Conservation (phyloP, 352 stramenopile genomes). For the Phytopythium delawarense region DNA sequence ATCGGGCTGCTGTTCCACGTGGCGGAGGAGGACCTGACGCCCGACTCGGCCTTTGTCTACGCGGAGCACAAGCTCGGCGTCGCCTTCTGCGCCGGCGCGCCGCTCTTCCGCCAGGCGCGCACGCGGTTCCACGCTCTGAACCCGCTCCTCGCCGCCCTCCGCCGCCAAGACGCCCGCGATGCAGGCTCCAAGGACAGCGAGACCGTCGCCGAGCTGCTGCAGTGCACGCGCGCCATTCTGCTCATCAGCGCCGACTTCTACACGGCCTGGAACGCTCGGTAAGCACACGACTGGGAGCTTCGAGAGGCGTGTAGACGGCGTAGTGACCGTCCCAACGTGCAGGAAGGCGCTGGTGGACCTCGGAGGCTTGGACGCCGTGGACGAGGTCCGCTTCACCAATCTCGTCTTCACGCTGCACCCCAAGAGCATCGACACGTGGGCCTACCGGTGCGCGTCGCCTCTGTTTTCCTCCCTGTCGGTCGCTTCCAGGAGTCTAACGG, state of each 20-base stretch:
- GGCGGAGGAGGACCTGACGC: constrained; percentile 35
- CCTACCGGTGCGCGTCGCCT: constrained; percentile 44
- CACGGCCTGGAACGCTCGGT: constrained; percentile 82
- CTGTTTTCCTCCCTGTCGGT: background rate
- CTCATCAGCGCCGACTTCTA: constrained; percentile 82
- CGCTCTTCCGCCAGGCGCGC: constrained; percentile 52
- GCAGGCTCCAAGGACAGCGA: constrained; percentile 4
- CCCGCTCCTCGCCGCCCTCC: constrained; percentile 10
- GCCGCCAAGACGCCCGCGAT: background rate
- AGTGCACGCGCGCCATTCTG: constrained; percentile 58
- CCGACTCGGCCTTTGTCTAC: constrained; percentile 58
- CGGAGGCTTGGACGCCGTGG: constrained; percentile 27
- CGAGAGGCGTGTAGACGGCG: no score
- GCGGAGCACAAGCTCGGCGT: constrained; percentile 79
- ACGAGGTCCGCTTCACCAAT: constrained; percentile 65
- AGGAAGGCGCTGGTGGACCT: constrained; percentile 57
- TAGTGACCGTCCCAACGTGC: background rate
- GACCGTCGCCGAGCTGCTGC: constrained; percentile 26
- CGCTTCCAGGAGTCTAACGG: background rate
- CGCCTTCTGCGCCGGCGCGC: constrained; percentile 40
- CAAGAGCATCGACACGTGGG: constrained; percentile 87
- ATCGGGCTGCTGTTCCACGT: constrained; percentile 65
- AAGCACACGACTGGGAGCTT: background rate
- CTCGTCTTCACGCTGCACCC: constrained; percentile 74
- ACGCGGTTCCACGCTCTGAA: constrained; percentile 51